Conservation (phyloP, 108 stramenopile genomes). For the Skeletonema potamos region DNA sequence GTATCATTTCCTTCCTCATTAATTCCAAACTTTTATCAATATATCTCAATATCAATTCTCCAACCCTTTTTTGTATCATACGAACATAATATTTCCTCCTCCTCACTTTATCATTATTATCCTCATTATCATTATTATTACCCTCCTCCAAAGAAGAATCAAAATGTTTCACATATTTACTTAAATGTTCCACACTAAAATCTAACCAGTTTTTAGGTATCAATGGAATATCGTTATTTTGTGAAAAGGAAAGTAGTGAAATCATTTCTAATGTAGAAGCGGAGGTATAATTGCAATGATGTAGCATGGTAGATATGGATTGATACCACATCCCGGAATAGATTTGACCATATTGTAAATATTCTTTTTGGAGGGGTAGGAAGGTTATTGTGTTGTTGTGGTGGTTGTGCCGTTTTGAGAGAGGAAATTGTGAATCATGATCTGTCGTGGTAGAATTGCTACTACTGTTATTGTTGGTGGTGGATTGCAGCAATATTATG, state of each 20-base stretch:
- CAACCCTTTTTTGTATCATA: constrained; percentile 9
- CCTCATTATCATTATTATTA: no score
- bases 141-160: not conserved
- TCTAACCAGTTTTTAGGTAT: constrained; percentile 47
- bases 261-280: not conserved
- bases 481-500: no score
- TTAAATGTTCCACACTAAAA: constrained; percentile 58
- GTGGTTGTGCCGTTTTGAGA: no score
- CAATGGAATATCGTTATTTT: not conserved
- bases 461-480: no score
- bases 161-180: constrained; percentile 32
- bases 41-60: constrained; percentile 1
- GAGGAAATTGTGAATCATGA: no score
- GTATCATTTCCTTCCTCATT: not conserved
- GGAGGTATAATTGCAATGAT: constrained; percentile 1
- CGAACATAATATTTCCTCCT: not conserved
- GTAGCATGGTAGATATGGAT: constrained; percentile 23
- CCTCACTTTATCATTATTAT: not conserved
- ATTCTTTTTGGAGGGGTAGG: no score
- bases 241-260: constrained; percentile 8
- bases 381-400: no score
- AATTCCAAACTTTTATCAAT: not conserved
- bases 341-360: constrained; percentile 4
- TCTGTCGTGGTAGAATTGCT: no score
- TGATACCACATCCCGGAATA: constrained; percentile 40